These are phyloP conservation scores for Phaeodactylum tricornutum DNA, from an alignment of 108 stramenopile genomes.

Conservation along the genomic window DNA sequence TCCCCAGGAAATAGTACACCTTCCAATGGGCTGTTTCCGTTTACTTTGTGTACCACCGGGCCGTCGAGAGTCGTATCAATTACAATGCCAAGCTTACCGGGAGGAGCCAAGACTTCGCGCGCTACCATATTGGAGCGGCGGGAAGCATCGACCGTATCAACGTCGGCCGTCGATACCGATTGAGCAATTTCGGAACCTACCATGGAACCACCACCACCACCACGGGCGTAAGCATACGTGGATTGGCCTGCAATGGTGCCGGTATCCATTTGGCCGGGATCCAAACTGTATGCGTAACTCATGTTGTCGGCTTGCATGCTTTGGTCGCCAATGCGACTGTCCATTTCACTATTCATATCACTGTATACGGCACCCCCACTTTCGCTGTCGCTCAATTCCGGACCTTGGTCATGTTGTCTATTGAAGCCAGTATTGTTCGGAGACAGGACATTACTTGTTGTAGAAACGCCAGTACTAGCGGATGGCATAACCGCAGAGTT, in stretches of 20 bases:
- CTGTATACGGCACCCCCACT: no score
- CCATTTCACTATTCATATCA: no score
- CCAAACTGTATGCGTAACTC: constrained; percentile 49
- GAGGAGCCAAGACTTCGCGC: constrained; percentile 44
- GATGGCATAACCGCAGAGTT: not conserved
- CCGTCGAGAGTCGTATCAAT: constrained; percentile 75
- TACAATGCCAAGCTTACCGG: constrained; percentile 76
- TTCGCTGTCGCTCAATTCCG: no score
- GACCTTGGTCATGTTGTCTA: constrained; percentile 1
- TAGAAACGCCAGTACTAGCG: not conserved
- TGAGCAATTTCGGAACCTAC: constrained; percentile 1
- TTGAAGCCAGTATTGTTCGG: not conserved
- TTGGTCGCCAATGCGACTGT: no score
- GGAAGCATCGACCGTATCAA: not conserved
- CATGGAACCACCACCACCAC: not conserved
- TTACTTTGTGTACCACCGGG: constrained; percentile 63
- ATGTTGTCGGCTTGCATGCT: constrained; percentile 19
- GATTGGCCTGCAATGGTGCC: no score
- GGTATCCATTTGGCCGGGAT: constrained; percentile 24
- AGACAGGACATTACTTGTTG: not conserved
- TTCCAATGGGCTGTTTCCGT: constrained; percentile 34
- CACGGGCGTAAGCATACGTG: no score
- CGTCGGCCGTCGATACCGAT: not conserved
- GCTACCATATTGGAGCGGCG: not conserved
- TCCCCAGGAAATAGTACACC: constrained; percentile 55